Conservation (phyloP, 345 rosid species). For the Chamaenerion angustifolium region DNA sequence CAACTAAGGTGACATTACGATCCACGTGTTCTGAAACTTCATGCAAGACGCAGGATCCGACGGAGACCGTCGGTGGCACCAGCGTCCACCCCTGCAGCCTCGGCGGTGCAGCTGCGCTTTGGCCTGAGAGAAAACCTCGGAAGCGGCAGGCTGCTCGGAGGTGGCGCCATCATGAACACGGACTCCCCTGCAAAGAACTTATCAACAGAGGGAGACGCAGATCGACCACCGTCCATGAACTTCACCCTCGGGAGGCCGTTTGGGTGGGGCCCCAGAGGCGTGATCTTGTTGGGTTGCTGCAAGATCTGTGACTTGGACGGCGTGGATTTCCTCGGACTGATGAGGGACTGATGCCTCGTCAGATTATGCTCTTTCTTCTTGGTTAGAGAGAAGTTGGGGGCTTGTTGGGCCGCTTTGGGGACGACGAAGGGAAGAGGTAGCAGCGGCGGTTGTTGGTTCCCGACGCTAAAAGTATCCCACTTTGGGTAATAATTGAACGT, state of each 20-base stretch:
- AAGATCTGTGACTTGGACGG: neutral
- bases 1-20: neutral
- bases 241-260: constrained; percentile 6
- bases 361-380: neutral
- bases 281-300: no score
- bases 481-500: no score
- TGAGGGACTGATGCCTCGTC: constrained; percentile 1
- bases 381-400: neutral
- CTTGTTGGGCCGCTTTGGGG: no score
- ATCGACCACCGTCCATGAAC: neutral
- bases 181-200: constrained; percentile 5
- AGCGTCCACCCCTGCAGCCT: constrained; percentile 34
- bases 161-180: constrained; percentile 34
- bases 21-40: neutral
- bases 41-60: constrained; percentile 44
- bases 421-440: constrained; percentile 10
- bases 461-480: neutral
- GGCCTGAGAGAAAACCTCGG: constrained; percentile 48
- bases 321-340: neutral
- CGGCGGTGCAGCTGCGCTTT: constrained; percentile 41
- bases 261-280: constrained; percentile 7
- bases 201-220: neutral
- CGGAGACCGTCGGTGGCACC: constrained; percentile 56
- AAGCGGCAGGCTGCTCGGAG: constrained; percentile 68
- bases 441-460: constrained; percentile 9